Conservation (phyloP, 495 filamentous ascomycete species). For the Clavariopsis aquatica region DNA sequence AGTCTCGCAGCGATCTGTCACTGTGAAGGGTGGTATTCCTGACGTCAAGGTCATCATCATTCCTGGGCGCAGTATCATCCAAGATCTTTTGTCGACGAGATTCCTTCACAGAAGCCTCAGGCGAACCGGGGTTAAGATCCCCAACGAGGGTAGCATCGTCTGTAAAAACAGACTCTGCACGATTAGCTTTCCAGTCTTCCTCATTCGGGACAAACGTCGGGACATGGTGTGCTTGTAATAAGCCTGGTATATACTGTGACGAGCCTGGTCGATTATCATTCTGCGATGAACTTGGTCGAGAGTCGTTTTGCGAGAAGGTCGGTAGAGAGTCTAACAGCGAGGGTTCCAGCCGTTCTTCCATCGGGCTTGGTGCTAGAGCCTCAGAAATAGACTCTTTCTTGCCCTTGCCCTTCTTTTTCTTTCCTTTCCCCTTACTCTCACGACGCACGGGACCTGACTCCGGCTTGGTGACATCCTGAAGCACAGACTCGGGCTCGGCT, state of each 20-base stretch:
- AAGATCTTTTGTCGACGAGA: conserved; percentile 28
- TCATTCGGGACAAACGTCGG: conserved; percentile 29
- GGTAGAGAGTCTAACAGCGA: neutral
- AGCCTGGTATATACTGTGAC: conserved; percentile 13
- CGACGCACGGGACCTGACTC: conserved; percentile 26
- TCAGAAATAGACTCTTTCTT: conserved; percentile 34
- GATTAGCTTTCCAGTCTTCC: conserved; percentile 28
- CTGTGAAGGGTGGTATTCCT: neutral
- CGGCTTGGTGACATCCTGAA: neutral
- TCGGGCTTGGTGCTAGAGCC: conserved; percentile 26
- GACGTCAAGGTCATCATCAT: conserved; percentile 16
- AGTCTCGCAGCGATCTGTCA: conserved; percentile 5
- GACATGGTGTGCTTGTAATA: conserved; percentile 3
- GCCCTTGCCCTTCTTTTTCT: conserved; percentile 33
- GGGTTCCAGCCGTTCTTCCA: conserved; percentile 13
- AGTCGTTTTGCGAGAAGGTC: neutral
- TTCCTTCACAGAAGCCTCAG: conserved; percentile 21
- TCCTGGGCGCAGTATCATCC: conserved; percentile 14
- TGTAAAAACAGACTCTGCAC: conserved; percentile 27
- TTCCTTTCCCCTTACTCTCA: conserved; percentile 31
- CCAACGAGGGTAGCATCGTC: conserved; percentile 35
- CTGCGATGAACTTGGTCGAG: conserved; percentile 9
- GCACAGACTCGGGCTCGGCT: neutral
- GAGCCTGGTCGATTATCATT: conserved; percentile 14
- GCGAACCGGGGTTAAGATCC: conserved; percentile 10